Percentiles rank a stretch among this genome's conserved stretches.
These are phyloP conservation scores for Immersiella caudata DNA, from an alignment of 495 filamentous ascomycete genomes.

Conservation along the genomic window DNA sequence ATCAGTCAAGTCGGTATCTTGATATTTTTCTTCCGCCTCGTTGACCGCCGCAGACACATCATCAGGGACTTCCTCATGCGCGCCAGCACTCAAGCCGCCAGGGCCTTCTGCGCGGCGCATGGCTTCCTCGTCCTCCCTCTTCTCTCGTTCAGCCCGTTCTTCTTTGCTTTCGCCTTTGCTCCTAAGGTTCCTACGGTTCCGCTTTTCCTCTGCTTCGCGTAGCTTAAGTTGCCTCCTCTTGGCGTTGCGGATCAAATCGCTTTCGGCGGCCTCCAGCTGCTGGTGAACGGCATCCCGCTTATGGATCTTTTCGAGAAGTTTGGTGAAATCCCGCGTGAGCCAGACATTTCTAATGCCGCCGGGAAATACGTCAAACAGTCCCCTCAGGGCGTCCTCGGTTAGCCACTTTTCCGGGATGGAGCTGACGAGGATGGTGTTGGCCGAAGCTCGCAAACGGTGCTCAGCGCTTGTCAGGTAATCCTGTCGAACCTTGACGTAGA, in stretches of 20 bases:
- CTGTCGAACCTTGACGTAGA: conserved; percentile 94
- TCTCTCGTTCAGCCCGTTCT: conserved; percentile 51
- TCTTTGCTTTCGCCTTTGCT: conserved; percentile 51
- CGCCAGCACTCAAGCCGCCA: conserved; percentile 76
- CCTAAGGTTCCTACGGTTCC: conserved; percentile 53
- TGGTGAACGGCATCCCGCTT: conserved; percentile 70
- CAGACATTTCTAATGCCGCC: conserved; percentile 95
- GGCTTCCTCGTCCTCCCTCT: conserved; percentile 59
- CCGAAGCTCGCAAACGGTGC: conserved; percentile 91
- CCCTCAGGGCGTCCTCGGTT: conserved; percentile 73
- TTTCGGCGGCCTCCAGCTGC: conserved; percentile 80
- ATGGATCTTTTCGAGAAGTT: conserved; percentile 84
- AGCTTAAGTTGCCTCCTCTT: conserved; percentile 76
- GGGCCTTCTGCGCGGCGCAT: conserved; percentile 63
- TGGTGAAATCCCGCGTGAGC: conserved; percentile 91
- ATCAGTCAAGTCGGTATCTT: conserved; percentile 29
- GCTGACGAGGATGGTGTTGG: conserved; percentile 91
- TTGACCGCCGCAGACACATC: conserved; percentile 68
- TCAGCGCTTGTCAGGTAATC: conserved; percentile 94
- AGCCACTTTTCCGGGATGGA: conserved; percentile 90
- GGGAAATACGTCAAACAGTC: conserved; percentile 95
- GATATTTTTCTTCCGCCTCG: conserved; percentile 39
- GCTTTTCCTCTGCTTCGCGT: conserved; percentile 64
- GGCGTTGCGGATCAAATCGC: conserved; percentile 74
- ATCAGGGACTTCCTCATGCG: conserved; percentile 78